These are phyloP conservation scores for Scytalidium lignicola DNA, from an alignment of 2,329 filamentous ascomycete genomes.

Conservation along the genomic window DNA sequence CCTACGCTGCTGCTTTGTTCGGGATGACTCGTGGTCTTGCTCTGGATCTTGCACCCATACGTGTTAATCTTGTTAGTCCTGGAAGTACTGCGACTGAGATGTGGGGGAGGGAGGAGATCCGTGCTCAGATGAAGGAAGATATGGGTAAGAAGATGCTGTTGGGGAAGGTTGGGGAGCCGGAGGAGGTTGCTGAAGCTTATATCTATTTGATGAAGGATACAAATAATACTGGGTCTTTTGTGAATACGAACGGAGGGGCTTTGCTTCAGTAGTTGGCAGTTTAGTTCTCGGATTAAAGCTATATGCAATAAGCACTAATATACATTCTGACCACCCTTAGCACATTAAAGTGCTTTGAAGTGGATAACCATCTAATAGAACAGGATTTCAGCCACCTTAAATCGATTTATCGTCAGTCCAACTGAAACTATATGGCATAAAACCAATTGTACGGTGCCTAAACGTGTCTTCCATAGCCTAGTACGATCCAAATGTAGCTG, in stretches of 20 bases:
- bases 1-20: conserved; percentile 45
- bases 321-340: no score
- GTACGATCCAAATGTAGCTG: no score
- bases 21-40: conserved; percentile 52
- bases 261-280: no score
- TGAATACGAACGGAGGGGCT: conserved; percentile 11
- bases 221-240: conserved; percentile 26
- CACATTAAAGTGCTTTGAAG: no score
- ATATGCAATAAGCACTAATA: no score
- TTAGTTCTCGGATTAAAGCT: no score
- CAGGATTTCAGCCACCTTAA: no score
- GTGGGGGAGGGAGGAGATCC: conserved; percentile 10
- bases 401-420: no score
- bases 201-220: conserved; percentile 35
- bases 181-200: conserved; percentile 37
- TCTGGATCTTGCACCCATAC: conserved; percentile 55
- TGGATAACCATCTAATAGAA: no score
- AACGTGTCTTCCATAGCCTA: no score
- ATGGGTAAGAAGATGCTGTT: conserved; percentile 15
- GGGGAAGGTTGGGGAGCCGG: conserved; percentile 16
- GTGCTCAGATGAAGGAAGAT: conserved; percentile 25
- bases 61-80: conserved; percentile 58
- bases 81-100: conserved; percentile 48
- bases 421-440: no score
- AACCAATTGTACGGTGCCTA: no score